These are phyloP conservation scores for Alloascoidea hylecoeti DNA, from an alignment of 805 yeast genomes.

Conservation along the genomic window DNA sequence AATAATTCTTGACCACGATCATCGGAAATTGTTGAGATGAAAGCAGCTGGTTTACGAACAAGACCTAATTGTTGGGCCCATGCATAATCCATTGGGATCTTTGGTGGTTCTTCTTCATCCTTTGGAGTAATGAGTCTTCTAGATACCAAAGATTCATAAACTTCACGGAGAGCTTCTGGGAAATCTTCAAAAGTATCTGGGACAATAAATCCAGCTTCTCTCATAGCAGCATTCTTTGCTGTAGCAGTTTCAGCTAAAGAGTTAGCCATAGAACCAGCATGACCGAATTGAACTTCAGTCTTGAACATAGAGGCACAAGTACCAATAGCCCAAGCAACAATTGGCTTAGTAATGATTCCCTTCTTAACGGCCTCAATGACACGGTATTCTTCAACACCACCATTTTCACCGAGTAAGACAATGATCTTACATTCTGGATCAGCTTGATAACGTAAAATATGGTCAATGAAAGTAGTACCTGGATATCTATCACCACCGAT, in stretches of 20 bases:
- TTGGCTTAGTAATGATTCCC: conserved; percentile 52
- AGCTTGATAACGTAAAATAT: conserved; percentile 45
- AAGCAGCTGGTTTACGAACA: conserved; percentile 31
- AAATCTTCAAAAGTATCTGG: conserved; percentile 56
- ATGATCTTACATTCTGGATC: conserved; percentile 56
- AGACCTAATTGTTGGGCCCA: conserved; percentile 34
- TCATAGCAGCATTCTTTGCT: conserved; percentile 60
- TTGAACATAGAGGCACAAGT: conserved; percentile 59
- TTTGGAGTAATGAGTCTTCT: conserved; percentile 21
- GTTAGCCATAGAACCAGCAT: conserved; percentile 61
- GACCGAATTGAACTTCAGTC: conserved; percentile 48
- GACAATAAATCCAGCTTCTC: conserved; percentile 86
- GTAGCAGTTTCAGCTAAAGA: conserved; percentile 57
- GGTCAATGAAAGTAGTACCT: conserved; percentile 59
- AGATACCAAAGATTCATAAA: conserved; percentile 62
- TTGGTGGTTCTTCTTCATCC: conserved; percentile 29
- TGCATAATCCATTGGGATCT: conserved; percentile 30
- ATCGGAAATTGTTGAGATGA: conserved; percentile 31
- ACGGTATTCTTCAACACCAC: conserved; percentile 64
- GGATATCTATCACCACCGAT: conserved; percentile 69
- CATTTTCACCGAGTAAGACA: conserved; percentile 55
- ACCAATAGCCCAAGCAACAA: conserved; percentile 62
- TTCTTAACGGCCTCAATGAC: conserved; percentile 54
- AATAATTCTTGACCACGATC: conserved; percentile 31
- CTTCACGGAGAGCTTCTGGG: conserved; percentile 26